phyloP scores from a whole-genome alignment of 805 yeast genomes.

The Candida loeiensis region DNA sequence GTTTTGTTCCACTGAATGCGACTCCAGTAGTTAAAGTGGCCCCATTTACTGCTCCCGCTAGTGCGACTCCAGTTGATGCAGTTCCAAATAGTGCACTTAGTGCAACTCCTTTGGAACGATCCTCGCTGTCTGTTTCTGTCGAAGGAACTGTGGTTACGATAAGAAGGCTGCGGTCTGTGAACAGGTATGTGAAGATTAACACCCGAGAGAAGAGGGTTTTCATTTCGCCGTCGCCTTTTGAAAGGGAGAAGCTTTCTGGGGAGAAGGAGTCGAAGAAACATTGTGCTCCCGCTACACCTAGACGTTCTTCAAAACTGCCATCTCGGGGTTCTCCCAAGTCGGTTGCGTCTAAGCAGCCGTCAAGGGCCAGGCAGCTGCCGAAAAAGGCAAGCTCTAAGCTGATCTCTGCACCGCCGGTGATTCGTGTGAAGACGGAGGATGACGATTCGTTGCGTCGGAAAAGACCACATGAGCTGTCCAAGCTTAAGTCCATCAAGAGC shows the following conservation, averaged over 20 bases:
- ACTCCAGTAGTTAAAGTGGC: too few species aligned
- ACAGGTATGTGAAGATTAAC: conserved; percentile 42
- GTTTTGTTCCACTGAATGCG: too few species aligned
- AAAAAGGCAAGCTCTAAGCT: background rate
- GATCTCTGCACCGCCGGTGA: conserved; percentile 3
- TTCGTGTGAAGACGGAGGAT: background rate
- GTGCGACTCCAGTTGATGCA: too few species aligned
- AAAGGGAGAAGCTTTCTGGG: conserved; percentile 11
- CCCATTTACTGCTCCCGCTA: too few species aligned
- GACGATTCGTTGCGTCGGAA: conserved; percentile 1
- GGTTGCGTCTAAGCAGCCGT: background rate
- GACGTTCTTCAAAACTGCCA: background rate
- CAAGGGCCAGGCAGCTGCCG: background rate
- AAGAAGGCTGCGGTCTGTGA: conserved; percentile 17
- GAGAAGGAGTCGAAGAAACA: too few species aligned
- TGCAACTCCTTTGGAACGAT: background rate
- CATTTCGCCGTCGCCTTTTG: conserved; percentile 44
- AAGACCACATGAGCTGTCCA: conserved; percentile 3
- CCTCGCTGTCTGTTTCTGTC: background rate
- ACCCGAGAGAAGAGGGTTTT: conserved; percentile 30
- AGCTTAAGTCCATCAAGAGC: conserved; percentile 8
- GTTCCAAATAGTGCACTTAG: background rate
- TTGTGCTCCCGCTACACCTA: too few species aligned
- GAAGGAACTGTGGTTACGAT: background rate
- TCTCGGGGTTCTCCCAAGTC: background rate